Evolutionary conservation across 495 filamentous ascomycete species (phyloP).

Genomic region (Talaromyces nanjingensis): DNA sequence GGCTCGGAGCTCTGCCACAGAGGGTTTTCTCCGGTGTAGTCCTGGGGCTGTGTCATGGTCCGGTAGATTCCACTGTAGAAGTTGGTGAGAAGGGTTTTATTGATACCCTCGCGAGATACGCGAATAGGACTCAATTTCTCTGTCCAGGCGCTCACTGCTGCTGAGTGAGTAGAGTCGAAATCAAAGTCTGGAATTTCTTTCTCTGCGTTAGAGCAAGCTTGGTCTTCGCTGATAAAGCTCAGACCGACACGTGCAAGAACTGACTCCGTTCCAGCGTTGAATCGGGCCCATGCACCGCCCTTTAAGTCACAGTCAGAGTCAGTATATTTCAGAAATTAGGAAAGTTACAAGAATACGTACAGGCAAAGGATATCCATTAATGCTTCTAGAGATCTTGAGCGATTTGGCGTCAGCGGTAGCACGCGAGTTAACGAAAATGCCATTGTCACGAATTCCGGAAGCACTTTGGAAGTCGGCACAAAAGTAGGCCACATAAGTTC

Average conservation of each 20-base stretch:
- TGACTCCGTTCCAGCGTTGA: slow-evolving; percentile 32
- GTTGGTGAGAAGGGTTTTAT: slow-evolving; percentile 51
- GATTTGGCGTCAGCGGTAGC: slow-evolving; percentile 41
- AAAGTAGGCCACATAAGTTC: slow-evolving; percentile 58
- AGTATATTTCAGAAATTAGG: neutral
- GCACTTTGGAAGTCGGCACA: slow-evolving; percentile 58
- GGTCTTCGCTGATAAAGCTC: slow-evolving; percentile 58
- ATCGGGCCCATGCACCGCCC: slow-evolving; percentile 61
- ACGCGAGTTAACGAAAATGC: slow-evolving; percentile 37
- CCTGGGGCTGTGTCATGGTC: slow-evolving; percentile 63
- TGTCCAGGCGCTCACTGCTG: slow-evolving; percentile 41
- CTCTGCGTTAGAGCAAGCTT: slow-evolving; percentile 58
- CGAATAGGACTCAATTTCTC: slow-evolving; percentile 48
- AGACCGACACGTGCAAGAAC: slow-evolving; percentile 62
- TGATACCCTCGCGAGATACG: slow-evolving; percentile 39
- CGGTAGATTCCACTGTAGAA: slow-evolving; percentile 49
- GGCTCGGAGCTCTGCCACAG: slow-evolving; percentile 62
- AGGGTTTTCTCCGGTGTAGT: slow-evolving; percentile 70
- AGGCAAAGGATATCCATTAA: slow-evolving; percentile 65
- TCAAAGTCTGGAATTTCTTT: slow-evolving; percentile 50
- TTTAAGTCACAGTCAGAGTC: slow-evolving; percentile 11
- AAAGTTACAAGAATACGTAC: slow-evolving; percentile 16
- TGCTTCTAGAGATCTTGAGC: slow-evolving; percentile 57
- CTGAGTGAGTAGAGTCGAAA: slow-evolving; percentile 31
- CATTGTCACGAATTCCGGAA: slow-evolving; percentile 32